phyloP scores from a whole-genome alignment of 495 filamentous ascomycete species.

The Aspergillus wentii region DNA sequence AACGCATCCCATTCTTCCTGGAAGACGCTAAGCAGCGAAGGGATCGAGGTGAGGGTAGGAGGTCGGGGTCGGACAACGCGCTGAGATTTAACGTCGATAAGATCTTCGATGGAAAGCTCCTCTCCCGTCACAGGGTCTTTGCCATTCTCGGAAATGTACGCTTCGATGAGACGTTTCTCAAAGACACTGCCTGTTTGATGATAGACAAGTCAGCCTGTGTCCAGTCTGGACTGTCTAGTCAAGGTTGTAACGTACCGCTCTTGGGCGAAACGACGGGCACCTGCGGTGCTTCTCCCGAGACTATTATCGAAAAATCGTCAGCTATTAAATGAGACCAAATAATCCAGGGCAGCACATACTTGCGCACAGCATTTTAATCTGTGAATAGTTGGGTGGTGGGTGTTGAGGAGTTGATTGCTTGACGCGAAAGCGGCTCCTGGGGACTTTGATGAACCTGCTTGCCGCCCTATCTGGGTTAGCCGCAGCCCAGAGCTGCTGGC shows the following conservation, averaged over 20 bases:
- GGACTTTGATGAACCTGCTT: conserved; percentile 39
- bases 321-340: conserved; percentile 2
- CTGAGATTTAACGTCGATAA: conserved; percentile 79
- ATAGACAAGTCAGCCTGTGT: conserved; percentile 28
- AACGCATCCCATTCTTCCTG: conserved; percentile 98
- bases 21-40: conserved; percentile 91
- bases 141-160: conserved; percentile 89
- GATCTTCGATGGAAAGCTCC: conserved; percentile 77
- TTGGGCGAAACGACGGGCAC: conserved; percentile 91
- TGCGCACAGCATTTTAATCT: conserved; percentile 63
- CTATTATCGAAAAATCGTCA: conserved; percentile 42
- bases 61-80: conserved; percentile 83
- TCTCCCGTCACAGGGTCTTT: conserved; percentile 92
- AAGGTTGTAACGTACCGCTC: conserved; percentile 61
- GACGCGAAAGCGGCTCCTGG: conserved; percentile 34
- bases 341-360: conserved; percentile 44
- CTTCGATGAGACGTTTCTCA: conserved; percentile 91
- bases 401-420: conserved; percentile 17
- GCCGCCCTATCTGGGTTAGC: no score
- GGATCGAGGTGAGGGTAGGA: conserved; percentile 93
- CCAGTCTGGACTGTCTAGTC: background rate
- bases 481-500: conserved; percentile 20
- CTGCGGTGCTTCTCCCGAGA: conserved; percentile 95
- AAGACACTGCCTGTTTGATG: conserved; percentile 68
- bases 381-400: conserved; percentile 20